Percentiles rank a stretch among this genome's conserved stretches.
These are phyloP conservation scores for Evernia prunastri DNA, from an alignment of 495 filamentous ascomycete genomes.

Conservation along the genomic window DNA sequence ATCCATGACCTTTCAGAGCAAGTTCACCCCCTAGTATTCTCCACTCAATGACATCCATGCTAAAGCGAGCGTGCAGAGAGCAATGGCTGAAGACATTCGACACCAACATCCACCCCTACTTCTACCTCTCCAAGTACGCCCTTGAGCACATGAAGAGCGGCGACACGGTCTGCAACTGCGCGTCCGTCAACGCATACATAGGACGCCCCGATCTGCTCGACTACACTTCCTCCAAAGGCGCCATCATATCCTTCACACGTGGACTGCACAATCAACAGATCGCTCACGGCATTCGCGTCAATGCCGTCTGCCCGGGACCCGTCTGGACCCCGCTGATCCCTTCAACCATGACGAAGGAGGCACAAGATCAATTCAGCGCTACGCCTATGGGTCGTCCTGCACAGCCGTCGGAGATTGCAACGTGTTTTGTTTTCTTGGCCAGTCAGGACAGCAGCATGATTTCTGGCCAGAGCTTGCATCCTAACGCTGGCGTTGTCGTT, in stretches of 20 bases:
- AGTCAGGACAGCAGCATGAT: slow-evolving; percentile 66
- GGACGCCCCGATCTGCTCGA: slow-evolving; percentile 77
- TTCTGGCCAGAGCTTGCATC: slow-evolving; percentile 56
- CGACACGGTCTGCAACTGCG: slow-evolving; percentile 76
- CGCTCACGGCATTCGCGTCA: slow-evolving; percentile 69
- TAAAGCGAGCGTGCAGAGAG: slow-evolving; percentile 40
- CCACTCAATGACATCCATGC: background rate
- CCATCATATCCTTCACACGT: slow-evolving; percentile 75
- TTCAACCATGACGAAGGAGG: slow-evolving; percentile 64
- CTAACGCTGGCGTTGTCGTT: slow-evolving; percentile 59
- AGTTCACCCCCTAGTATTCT: slow-evolving; percentile 27
- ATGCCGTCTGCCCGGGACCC: slow-evolving; percentile 72
- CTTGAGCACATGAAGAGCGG: slow-evolving; percentile 72
- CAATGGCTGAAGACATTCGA: slow-evolving; percentile 74
- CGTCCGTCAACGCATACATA: slow-evolving; percentile 75
- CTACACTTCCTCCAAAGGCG: slow-evolving; percentile 79
- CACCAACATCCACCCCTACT: slow-evolving; percentile 69
- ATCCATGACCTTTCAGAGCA: slow-evolving; percentile 69
- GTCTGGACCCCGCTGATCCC: slow-evolving; percentile 84
- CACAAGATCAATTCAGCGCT: slow-evolving; percentile 61
- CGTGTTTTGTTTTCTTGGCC: slow-evolving; percentile 81
- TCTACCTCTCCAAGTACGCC: slow-evolving; percentile 71
- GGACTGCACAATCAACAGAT: slow-evolving; percentile 71
- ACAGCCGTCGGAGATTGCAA: slow-evolving; percentile 73
- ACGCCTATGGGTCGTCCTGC: slow-evolving; percentile 73